Base-by-base conservation (phyloP, 202 grass and related monocot species). In the Bolboschoenoplectus hybrid region DNA sequence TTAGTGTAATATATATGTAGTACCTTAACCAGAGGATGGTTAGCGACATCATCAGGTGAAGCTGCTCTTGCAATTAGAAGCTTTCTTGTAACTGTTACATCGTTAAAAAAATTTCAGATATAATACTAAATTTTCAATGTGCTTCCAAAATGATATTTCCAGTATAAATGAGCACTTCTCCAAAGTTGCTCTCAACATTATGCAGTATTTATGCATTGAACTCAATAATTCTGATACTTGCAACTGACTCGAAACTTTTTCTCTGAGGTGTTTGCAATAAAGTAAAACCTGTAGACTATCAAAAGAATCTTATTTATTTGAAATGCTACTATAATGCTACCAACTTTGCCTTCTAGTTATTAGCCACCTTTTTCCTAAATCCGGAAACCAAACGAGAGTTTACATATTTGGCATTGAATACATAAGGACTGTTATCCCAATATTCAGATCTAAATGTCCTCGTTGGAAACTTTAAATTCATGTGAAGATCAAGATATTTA, bases 21-120 rank as follows among this genome's bases (percentile, higher is more conserved):
- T 88, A 93, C 95, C 91, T 96, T 98, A 66, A 94, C 86, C 81
- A 96, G 86, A 83, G 93, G 93, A 88, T 96, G 92, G 52, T 89
- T 89, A 52, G 97, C 89, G 84, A 96, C 93, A 81, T 98, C 93
- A 64, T 87, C 90, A 53, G 94, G 80, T 87, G 97, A 98, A 16
- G 82, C 87, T 80, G 93, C 87, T 92, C 97, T 96, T 67, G 88
- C 89, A 81, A 98, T 88, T 87, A 98, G 38, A 88, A 98, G 90
- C 80, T 88, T 66, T 71, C 90, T 87, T 68, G 91, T 90, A 87
- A 89, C 97, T 97, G 51, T 10, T 14, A 58, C 36, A 41, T 38
- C 60, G 14, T n/a, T 11, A 79, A 13, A 79, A 79, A 2, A 81
- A 51, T 81, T 77, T 69, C 16, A 78, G 61, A 87, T n/a, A 67